phyloP scores from a whole-genome alignment of 2,329 filamentous ascomycete species.

The Ceratocystis lukuohia region DNA sequence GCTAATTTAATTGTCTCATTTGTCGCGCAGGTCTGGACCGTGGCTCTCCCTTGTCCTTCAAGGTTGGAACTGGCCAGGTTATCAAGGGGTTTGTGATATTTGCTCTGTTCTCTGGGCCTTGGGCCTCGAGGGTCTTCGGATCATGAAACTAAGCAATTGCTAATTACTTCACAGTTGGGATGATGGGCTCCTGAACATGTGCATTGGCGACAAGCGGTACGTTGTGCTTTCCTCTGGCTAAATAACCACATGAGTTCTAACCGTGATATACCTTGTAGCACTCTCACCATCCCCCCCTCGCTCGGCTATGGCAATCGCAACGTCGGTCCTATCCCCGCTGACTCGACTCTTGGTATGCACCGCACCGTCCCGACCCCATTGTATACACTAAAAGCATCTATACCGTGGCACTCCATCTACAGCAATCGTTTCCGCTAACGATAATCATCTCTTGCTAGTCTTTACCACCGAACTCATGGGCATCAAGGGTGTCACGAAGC shows the following conservation, averaged over 20 bases:
- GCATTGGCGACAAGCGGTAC: conserved; percentile 76
- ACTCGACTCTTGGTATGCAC: conserved; percentile 57
- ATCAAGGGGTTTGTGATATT: conserved; percentile 61
- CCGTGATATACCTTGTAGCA: conserved; percentile 33
- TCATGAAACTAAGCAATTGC: conserved; percentile 20
- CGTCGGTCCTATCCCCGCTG: conserved; percentile 72
- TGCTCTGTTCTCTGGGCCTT: background rate
- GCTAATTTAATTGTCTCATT: conserved; percentile 8
- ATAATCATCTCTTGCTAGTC: conserved; percentile 34
- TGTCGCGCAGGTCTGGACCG: conserved; percentile 51
- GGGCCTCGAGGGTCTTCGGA: background rate
- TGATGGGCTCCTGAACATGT: conserved; percentile 81
- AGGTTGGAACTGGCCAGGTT: conserved; percentile 65
- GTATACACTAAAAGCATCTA: background rate
- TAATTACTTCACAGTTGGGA: conserved; percentile 53
- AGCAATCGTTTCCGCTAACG: background rate
- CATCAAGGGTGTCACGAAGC: conserved; percentile 57
- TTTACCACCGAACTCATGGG: conserved; percentile 85
- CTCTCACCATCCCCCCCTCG: conserved; percentile 76
- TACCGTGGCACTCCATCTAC: background rate
- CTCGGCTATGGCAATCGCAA: conserved; percentile 65
- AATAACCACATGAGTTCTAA: background rate
- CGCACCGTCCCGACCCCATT: background rate
- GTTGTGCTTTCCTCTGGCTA: conserved; percentile 13
- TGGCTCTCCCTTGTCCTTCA: conserved; percentile 62